Conservation (phyloP, 805 yeast genomes). For the Candida bentonensis region DNA sequence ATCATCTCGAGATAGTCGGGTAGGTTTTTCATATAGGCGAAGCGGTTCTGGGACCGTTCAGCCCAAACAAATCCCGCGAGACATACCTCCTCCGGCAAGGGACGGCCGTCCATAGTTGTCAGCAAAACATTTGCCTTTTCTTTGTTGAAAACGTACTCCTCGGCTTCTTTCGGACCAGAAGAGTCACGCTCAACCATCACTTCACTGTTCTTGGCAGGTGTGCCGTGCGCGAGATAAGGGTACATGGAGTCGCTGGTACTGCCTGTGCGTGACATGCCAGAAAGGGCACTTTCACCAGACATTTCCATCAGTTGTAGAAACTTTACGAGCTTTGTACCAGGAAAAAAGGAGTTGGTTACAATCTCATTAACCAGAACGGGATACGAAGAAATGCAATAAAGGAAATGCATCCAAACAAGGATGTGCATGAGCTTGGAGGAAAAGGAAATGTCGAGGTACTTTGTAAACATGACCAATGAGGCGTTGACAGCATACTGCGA, state of each 20-base stretch:
- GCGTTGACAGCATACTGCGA: neutral
- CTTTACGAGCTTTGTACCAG: neutral
- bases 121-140: neutral
- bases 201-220: neutral
- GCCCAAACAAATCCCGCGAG: neutral
- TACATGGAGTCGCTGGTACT: neutral
- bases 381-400: neutral
- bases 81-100: neutral
- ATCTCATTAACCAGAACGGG: neutral
- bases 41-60: neutral
- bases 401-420: constrained; percentile 1
- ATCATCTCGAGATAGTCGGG: neutral
- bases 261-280: neutral
- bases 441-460: neutral
- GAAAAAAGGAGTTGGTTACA: neutral
- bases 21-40: neutral
- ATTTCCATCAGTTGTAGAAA: neutral
- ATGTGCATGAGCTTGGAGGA: neutral
- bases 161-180: neutral
- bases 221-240: neutral
- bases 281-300: neutral
- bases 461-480: neutral
- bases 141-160: constrained; percentile 1
- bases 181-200: neutral
- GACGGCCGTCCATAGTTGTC: neutral